A percentile compares a stretch with the other conserved stretches of the same genome.
Conservation (phyloP, 1,139 yeast species). For the Sugiyamaella pinicola region DNA sequence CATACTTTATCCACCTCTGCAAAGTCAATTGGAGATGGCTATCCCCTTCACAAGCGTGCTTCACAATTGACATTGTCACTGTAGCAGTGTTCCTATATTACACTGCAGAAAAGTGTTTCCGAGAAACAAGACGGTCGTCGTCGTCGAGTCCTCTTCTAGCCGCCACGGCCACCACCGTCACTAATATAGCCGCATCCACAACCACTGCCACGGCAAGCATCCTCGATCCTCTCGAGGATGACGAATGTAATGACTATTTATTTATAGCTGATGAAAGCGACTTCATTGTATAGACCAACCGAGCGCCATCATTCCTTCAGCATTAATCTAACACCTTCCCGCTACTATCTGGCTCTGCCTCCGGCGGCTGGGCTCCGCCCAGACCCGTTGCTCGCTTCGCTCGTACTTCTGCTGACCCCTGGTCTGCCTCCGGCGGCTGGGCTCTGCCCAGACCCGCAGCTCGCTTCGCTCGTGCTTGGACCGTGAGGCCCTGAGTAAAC, state of each 20-base stretch:
- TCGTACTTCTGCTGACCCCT: too few species aligned
- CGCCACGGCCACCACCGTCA: background rate
- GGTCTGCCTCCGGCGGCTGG: too few species aligned
- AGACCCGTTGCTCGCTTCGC: too few species aligned
- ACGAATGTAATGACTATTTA: slow-evolving; percentile 18
- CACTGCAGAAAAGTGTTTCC: slow-evolving; percentile 15
- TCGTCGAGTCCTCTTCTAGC: background rate
- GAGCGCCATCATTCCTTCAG: too few species aligned
- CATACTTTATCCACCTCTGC: slow-evolving; percentile 14
- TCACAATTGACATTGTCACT: slow-evolving; percentile 14
- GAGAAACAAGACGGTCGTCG: slow-evolving; percentile 3
- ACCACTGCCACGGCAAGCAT: background rate
- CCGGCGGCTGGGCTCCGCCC: too few species aligned
- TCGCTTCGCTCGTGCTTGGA: too few species aligned
- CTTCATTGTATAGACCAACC: slow-evolving; percentile 10
- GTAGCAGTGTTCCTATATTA: slow-evolving; percentile 14
- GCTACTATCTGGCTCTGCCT: too few species aligned
- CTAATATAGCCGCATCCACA: background rate
- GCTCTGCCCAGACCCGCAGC: too few species aligned
- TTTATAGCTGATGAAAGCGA: slow-evolving; percentile 15
- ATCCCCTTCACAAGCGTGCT: slow-evolving; percentile 14
- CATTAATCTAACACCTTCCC: too few species aligned
- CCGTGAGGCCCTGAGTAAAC: too few species aligned
- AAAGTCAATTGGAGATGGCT: slow-evolving; percentile 18
- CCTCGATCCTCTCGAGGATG: slow-evolving; percentile 9